A percentile compares a stretch with the other conserved stretches of the same genome.
These are phyloP conservation scores for Lactarius trivialis DNA, from an alignment of 768 basidiomycete genomes.

Conservation along the genomic window DNA sequence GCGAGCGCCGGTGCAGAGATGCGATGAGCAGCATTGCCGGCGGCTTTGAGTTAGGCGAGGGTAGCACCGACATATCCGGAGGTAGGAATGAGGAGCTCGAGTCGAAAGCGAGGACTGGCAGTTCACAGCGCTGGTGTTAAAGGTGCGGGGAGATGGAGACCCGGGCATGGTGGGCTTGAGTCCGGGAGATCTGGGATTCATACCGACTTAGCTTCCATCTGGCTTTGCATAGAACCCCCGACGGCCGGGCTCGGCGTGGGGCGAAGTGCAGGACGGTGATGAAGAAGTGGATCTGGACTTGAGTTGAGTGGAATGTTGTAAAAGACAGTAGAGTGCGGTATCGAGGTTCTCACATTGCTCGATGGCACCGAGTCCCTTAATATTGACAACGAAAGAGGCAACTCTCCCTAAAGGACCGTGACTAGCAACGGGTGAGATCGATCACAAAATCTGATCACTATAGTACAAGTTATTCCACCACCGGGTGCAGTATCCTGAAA, in stretches of 20 bases:
- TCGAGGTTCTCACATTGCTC: too few species aligned
- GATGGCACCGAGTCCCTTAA: too few species aligned
- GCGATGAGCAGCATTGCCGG: slow-evolving; percentile 71
- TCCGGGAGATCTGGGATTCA: slow-evolving; percentile 65
- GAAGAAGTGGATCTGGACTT: slow-evolving; percentile 41
- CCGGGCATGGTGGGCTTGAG: slow-evolving; percentile 55
- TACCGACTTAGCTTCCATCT: slow-evolving; percentile 89
- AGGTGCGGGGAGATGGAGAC: slow-evolving; percentile 75
- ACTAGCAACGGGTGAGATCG: too few species aligned
- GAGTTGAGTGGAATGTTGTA: slow-evolving; percentile 95
- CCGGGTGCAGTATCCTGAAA: too few species aligned
- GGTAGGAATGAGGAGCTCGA: slow-evolving; percentile 41
- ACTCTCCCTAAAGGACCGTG: too few species aligned
- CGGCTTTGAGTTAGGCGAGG: slow-evolving; percentile 82
- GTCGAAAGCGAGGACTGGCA: slow-evolving; percentile 73
- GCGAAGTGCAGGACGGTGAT: slow-evolving; percentile 60
- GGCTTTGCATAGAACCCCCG: slow-evolving; percentile 90
- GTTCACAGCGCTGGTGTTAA: slow-evolving; percentile 37
- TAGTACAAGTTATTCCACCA: too few species aligned
- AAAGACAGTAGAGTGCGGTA: slow-evolving; percentile 65
- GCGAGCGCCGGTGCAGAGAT: slow-evolving; percentile 80
- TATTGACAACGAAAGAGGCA: too few species aligned
- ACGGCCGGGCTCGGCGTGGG: slow-evolving; percentile 89
- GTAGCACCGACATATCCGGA: slow-evolving; percentile 82
- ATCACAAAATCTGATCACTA: too few species aligned